Conservation (phyloP, 2,329 filamentous ascomycete species). For the Aspergillus nomiae region DNA sequence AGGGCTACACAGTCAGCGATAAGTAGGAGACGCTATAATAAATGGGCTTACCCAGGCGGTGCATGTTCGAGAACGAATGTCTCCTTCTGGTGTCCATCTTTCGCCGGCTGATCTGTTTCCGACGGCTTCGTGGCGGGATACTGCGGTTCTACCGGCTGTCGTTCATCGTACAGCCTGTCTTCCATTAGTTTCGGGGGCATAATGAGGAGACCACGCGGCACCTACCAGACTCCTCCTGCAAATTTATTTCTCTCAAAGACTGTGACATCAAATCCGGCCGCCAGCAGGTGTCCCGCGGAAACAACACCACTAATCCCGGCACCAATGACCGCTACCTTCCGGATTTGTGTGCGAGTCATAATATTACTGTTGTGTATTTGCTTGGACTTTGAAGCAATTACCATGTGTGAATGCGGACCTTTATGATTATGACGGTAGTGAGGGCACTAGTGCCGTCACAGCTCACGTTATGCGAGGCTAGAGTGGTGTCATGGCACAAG, state of each 20-base stretch:
- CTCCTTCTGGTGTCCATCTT: background rate
- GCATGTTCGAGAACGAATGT: slow-evolving; percentile 40
- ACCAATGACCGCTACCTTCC: slow-evolving; percentile 50
- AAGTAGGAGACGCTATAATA: too few species aligned
- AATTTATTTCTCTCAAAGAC: slow-evolving; percentile 57
- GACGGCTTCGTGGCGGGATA: slow-evolving; percentile 36
- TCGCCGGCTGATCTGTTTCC: slow-evolving; percentile 11
- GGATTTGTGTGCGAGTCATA: slow-evolving; percentile 24
- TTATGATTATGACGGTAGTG: background rate
- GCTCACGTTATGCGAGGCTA: slow-evolving; percentile 10
- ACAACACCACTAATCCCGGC: slow-evolving; percentile 56
- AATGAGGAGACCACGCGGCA: background rate
- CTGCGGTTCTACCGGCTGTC: slow-evolving; percentile 49
- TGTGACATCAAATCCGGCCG: slow-evolving; percentile 50
- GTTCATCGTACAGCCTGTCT: slow-evolving; percentile 54
- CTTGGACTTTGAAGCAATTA: too few species aligned
- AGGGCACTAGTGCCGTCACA: background rate
- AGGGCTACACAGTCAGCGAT: slow-evolving; percentile 38
- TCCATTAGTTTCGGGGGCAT: background rate
- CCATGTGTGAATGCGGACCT: background rate
- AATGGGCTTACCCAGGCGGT: slow-evolving; percentile 49
- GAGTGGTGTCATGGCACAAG: slow-evolving; percentile 12
- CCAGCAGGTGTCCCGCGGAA: slow-evolving; percentile 50
- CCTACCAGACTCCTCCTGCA: slow-evolving; percentile 60
- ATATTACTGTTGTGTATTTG: background rate